Evolutionary conservation across 2,329 filamentous ascomycete genomes (phyloP), one percentile per base, ranked within the genome.

Genomic region (Xylariaceae sp.): DNA sequence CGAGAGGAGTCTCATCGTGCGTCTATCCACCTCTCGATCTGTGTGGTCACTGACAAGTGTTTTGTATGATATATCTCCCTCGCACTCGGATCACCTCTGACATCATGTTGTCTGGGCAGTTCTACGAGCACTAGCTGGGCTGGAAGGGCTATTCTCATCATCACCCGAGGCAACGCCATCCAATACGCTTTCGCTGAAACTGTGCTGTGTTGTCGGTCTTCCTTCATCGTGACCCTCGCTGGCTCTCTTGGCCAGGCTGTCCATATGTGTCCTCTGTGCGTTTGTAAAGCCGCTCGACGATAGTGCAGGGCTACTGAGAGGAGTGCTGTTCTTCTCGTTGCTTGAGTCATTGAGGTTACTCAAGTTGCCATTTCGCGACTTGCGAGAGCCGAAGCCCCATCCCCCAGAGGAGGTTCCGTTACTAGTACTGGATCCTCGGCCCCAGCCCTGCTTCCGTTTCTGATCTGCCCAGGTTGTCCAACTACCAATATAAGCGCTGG

Each of bases 391-490:
- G 23, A 66, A 61, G n/a, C 61, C 60, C 64, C 66, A 68, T 20
- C 63, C 62, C 7, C 62, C 56, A 2, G 53, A 36, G 25, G 63
- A 65, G 32, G 68, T 67, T 64, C 70, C 71, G 37, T 65, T 65
- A 20, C 59, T 64, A 20, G 61, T 56, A 8, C 16, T 32, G n/a
- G n/a, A n/a, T 5, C 27, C 27, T 14, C 67, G 58, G 23, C 63
- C 62, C 67, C 67, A 68, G 22, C 63, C 65, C 25, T 65, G 69
- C 59, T 84, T 86, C 52, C 84, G 75, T 69, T 91, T 92, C 69
- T 93, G 86, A 40, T 83, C 83, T 2, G 83, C 82, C 83, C 83
- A 86, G 0, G 73, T 67, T 2, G 82, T 80, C 83, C 83, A 86
- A 55, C 81, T 84, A 32, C 80, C 82, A 55, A 86, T 76, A 62